phyloP scores from a whole-genome alignment of 2,329 filamentous ascomycete genomes.

The Fusarium concolor region DNA sequence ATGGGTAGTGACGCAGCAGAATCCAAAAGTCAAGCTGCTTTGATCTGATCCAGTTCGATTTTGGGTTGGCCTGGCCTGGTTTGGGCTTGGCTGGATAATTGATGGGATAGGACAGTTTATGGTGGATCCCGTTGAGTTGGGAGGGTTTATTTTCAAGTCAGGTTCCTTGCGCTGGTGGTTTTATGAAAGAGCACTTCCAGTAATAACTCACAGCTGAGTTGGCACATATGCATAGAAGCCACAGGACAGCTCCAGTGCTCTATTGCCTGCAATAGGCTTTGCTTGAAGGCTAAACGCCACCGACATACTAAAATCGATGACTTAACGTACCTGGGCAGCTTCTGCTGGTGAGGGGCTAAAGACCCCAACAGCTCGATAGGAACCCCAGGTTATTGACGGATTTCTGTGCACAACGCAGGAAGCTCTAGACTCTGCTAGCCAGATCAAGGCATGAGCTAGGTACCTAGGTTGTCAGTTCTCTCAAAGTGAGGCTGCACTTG shows the following conservation, averaged over 20 bases:
- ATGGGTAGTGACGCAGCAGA: constrained; percentile 43
- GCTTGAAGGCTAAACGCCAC: constrained; percentile 13
- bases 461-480: not conserved
- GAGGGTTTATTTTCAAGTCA: constrained; percentile 24
- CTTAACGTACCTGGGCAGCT: not conserved
- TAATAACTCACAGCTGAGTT: constrained; percentile 18
- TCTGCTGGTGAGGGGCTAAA: not conserved
- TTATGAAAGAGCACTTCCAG: not conserved
- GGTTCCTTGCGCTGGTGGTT: constrained; percentile 18
- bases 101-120: constrained; percentile 39
- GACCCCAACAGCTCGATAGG: constrained; percentile 3
- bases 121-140: constrained; percentile 33
- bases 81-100: constrained; percentile 12
- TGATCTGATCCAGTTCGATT: constrained; percentile 40
- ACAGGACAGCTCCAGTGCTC: constrained; percentile 17
- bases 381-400: not conserved
- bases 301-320: constrained; percentile 27
- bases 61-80: constrained; percentile 29
- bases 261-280: not conserved
- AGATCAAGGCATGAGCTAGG: not conserved
- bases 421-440: not conserved
- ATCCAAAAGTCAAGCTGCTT: constrained; percentile 38
- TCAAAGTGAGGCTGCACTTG: constrained; percentile 11
- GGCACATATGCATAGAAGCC: constrained; percentile 1
- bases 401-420: not conserved